Base-by-base conservation (phyloP, 306 rosid species). In the Heteromeles arbutifolia region DNA sequence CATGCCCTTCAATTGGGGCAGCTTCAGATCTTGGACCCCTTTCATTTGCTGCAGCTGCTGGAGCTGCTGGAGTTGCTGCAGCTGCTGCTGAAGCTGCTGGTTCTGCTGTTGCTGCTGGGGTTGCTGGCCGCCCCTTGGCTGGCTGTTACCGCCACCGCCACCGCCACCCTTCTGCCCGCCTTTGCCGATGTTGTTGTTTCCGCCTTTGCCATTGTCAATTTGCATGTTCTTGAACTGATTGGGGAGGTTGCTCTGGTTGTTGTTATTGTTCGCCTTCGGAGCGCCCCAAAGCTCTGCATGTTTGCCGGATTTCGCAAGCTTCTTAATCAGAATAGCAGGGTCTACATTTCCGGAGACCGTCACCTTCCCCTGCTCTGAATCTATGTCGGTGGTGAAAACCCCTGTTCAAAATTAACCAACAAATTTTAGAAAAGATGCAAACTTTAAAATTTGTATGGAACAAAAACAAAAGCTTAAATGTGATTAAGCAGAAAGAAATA, bases 301-400 rank as follows among this genome's bases (percentile, higher is more conserved):
- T 72, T 96, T 96, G 28, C 98, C 98, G 11, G 99, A 96, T 77
- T 96, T 96, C 0, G 82, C 48, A 28, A 96, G 92, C 88, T 90
- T 96, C 92, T 87, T 96, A 73, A 96, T 90, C 72, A 96, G 91
- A 66, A 96, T 70, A 2, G 84, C 77, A 1, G 97, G 92, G 86
- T 96, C 99, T 3, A 92, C 96, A 87, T 84, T 92, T 28, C 99
- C 97, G 0, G 98, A 86, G 19, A 96, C 93, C 0, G 92, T 89
- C 48, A 96, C 99, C 76, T 83, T 96, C 44, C 99, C 99, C n/a
- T 85, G 98, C 2, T 96, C 99, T 6, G 98, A 79, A 83, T 96
- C 97, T 67, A 96, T 86, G 62, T 92, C 93, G 22, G 91, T 92
- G 1, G 93, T 96, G 72, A 83, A 92, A 69, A 96, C 99, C 37